Evolutionary conservation across 805 yeast species (phyloP).

Genomic region (Lachancea sp.): DNA sequence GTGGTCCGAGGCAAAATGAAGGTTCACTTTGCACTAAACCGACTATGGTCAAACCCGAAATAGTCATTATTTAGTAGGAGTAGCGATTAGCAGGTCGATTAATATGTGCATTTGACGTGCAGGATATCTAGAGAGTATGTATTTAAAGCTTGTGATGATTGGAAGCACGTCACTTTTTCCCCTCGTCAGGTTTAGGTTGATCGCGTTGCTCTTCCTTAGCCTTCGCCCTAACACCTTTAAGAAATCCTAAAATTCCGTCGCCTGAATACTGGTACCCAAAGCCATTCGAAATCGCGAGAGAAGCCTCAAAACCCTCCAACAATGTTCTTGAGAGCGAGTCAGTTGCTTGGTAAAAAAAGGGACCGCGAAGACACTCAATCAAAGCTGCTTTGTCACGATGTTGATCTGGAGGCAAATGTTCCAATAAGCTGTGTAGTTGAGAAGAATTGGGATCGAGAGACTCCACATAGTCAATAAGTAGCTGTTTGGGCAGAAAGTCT

Average conservation of each 20-base stretch:
- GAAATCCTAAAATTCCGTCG: slow-evolving; percentile 8
- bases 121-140: background rate
- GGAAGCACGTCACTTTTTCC: background rate
- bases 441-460: slow-evolving; percentile 5
- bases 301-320: slow-evolving; percentile 8
- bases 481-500: slow-evolving; percentile 9
- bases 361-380: slow-evolving; percentile 10
- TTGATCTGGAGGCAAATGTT: slow-evolving; percentile 7
- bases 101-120: too few species aligned
- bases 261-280: slow-evolving; percentile 9
- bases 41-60: too few species aligned
- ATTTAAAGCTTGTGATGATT: background rate
- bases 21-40: too few species aligned
- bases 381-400: slow-evolving; percentile 5
- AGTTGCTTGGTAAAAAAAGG: slow-evolving; percentile 9
- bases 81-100: too few species aligned
- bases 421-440: slow-evolving; percentile 3
- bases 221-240: slow-evolving; percentile 9
- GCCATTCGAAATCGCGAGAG: slow-evolving; percentile 7
- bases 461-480: slow-evolving; percentile 9
- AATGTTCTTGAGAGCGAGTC: slow-evolving; percentile 6
- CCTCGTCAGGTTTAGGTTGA: background rate
- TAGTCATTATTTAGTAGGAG: too few species aligned
- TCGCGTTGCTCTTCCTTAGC: slow-evolving; percentile 5
- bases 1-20: slow-evolving; percentile 43